phyloP scores from a whole-genome alignment of 129 eudicot genomes.

The Mikania micrantha region DNA sequence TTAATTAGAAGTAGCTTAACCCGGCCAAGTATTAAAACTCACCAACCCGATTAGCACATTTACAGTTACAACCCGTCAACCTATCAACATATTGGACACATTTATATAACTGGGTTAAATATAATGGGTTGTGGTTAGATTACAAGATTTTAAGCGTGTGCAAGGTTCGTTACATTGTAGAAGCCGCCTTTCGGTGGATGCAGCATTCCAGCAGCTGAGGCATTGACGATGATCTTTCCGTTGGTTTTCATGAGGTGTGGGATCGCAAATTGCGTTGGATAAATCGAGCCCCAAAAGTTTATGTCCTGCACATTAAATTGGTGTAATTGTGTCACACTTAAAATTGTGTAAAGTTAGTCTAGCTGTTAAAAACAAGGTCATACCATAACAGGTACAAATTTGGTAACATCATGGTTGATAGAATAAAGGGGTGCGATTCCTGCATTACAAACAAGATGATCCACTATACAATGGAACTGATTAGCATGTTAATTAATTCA shows the following conservation, averaged over 20 bases:
- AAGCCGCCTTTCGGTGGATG: slow-evolving; percentile 18
- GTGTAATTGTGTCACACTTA: no score
- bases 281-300: slow-evolving; percentile 47
- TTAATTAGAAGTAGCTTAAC: no score
- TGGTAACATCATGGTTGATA: slow-evolving; percentile 18
- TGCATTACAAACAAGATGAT: slow-evolving; percentile 53
- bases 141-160: no score
- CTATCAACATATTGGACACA: no score
- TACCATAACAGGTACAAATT: slow-evolving; percentile 43
- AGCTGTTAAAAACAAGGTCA: not conserved
- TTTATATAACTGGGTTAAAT: no score
- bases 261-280: slow-evolving; percentile 37
- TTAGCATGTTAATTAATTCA: not conserved
- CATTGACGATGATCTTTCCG: slow-evolving; percentile 29
- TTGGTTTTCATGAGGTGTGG: slow-evolving; percentile 32
- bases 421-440: slow-evolving; percentile 28
- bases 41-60: no score
- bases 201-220: slow-evolving; percentile 22
- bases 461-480: slow-evolving; percentile 36
- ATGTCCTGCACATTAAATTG: slow-evolving; percentile 35
- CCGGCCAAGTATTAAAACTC: no score
- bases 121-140: no score
- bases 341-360: not conserved
- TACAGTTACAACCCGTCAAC: no score
- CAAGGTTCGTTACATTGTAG: slow-evolving; percentile 16